These are phyloP conservation scores for Aureobasidium lini DNA, from an alignment of 2,329 filamentous ascomycete genomes.

Conservation along the genomic window DNA sequence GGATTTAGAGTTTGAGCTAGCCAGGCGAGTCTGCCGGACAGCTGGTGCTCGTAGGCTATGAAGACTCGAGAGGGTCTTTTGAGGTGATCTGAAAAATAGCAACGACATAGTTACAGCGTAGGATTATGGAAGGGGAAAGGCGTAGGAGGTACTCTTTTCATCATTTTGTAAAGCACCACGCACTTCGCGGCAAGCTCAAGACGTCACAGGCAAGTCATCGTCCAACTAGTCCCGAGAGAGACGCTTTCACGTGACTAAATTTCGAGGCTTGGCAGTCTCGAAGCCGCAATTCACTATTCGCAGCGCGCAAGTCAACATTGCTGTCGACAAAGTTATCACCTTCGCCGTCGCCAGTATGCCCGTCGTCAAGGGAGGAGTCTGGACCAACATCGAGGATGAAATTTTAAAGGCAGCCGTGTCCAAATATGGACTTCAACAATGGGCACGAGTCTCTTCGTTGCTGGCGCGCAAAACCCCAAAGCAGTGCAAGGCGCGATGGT, in stretches of 20 bases:
- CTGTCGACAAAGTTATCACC: not conserved
- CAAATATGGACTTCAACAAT: conserved; percentile 94
- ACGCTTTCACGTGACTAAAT: not conserved
- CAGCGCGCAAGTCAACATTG: not conserved
- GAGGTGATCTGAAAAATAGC: not conserved
- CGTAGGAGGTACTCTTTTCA: not conserved
- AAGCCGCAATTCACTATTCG: not conserved
- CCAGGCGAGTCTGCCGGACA: not conserved
- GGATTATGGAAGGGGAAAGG: not conserved
- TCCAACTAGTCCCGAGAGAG: not conserved
- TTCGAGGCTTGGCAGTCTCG: not conserved
- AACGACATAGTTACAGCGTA: not conserved
- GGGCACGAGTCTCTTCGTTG: conserved; percentile 95
- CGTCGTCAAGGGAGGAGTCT: conserved; percentile 60
- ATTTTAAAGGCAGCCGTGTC: conserved; percentile 93
- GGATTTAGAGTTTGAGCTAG: conserved; percentile 12
- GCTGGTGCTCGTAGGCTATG: not conserved
- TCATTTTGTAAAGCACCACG: not conserved
- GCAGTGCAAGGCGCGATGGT: conserved; percentile 98
- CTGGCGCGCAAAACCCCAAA: conserved; percentile 96
- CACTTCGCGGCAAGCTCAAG: not conserved
- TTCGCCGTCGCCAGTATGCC: conserved; percentile 42
- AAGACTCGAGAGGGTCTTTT: not conserved
- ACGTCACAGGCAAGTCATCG: conserved; percentile 3
- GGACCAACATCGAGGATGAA: conserved; percentile 77